These are phyloP conservation scores for Ambrosia trifida DNA, from an alignment of 129 eudicot genomes.

Conservation along the genomic window DNA sequence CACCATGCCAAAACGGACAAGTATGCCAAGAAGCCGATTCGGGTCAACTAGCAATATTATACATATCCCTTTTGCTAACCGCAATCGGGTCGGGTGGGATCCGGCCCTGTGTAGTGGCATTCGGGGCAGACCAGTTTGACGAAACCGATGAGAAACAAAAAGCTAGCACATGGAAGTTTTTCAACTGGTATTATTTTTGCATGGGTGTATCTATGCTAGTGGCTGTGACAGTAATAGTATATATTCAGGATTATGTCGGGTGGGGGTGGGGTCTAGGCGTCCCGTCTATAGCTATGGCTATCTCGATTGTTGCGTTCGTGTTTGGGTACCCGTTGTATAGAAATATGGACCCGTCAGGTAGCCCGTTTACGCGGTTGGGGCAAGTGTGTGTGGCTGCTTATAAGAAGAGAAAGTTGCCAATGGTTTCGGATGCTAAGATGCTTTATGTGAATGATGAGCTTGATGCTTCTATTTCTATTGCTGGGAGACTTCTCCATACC, in stretches of 20 bases:
- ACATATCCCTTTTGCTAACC: conserved; percentile 49
- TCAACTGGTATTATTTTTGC: conserved; percentile 59
- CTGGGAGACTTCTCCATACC: conserved; percentile 67
- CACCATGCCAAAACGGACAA: conserved; percentile 63
- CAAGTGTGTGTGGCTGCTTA: conserved; percentile 57
- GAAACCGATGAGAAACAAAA: conserved; percentile 36
- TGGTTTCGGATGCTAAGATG: conserved; percentile 32
- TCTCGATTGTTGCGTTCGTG: conserved; percentile 47
- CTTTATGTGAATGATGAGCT: conserved; percentile 59
- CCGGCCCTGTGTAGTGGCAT: conserved; percentile 55
- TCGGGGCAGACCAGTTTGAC: conserved; percentile 73
- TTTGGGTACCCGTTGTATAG: conserved; percentile 47
- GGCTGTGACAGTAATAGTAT: conserved; percentile 52
- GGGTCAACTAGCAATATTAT: conserved; percentile 44
- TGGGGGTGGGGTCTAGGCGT: conserved; percentile 73
- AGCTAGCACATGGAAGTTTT: conserved; percentile 48
- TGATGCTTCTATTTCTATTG: conserved; percentile 61
- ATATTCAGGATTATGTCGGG: conserved; percentile 54
- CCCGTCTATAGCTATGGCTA: conserved; percentile 49
- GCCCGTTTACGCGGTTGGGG: conserved; percentile 52
- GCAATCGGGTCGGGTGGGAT: conserved; percentile 65
- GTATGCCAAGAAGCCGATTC: conserved; percentile 50
- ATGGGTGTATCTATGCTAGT: conserved; percentile 44
- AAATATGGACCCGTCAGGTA: conserved; percentile 52
- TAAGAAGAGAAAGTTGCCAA: conserved; percentile 41